Evolutionary conservation across 257 asterid species (phyloP).

Genomic region (Misopates orontium): DNA sequence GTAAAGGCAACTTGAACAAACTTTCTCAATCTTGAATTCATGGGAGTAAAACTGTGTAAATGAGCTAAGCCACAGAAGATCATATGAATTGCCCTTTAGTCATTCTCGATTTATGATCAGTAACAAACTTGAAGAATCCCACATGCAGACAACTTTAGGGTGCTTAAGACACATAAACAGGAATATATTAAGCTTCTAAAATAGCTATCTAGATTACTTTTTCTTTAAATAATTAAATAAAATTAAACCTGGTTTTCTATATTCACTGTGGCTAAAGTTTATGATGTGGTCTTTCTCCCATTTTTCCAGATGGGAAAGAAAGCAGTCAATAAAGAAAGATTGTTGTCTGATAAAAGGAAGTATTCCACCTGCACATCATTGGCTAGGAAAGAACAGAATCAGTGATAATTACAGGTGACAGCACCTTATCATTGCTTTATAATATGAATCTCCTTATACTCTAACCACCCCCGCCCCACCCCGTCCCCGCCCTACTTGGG

Average conservation of each 20-base stretch:
- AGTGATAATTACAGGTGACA: slow-evolving; percentile 30
- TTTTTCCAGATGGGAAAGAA: slow-evolving; percentile 24
- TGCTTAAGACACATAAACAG: background rate
- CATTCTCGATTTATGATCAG: background rate
- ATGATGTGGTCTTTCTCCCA: slow-evolving; percentile 11
- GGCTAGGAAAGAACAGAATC: slow-evolving; percentile 46
- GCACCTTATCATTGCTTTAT: slow-evolving; percentile 39
- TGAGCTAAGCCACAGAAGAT: too few relatives aligned
- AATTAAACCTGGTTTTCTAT: too few relatives aligned
- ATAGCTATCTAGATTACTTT: slow-evolving; percentile 1
- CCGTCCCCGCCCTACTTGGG: background rate
- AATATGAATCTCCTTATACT: slow-evolving; percentile 16
- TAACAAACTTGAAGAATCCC: slow-evolving; percentile 15
- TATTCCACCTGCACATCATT: slow-evolving; percentile 41
- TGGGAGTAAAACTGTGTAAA: too few relatives aligned
- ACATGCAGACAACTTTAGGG: background rate
- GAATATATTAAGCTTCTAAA: slow-evolving; percentile 12
- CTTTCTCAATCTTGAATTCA: too few relatives aligned
- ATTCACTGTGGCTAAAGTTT: background rate
- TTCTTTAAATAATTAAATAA: too few relatives aligned
- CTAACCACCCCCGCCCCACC: background rate
- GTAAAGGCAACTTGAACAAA: too few relatives aligned
- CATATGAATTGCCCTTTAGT: background rate
- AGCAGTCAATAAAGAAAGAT: slow-evolving; percentile 48
- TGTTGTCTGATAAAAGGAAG: slow-evolving; percentile 34